Evolutionary conservation across 78 protist genomes (phyloP).

Genomic region (Cyanophora paradoxa): DNA sequence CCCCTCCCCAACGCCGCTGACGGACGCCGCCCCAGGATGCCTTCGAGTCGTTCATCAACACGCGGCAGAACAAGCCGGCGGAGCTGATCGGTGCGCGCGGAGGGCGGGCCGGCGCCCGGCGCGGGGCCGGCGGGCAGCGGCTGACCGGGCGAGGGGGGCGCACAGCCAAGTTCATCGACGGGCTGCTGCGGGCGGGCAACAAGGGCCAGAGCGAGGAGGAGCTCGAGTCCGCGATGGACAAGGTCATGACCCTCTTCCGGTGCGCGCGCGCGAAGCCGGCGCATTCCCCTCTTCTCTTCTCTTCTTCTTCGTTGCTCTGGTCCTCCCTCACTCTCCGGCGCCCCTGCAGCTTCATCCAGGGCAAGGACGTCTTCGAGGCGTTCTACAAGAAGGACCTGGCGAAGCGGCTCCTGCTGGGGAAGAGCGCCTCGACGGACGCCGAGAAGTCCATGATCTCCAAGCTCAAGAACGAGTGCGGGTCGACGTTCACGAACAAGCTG

Average conservation of each 20-base stretch:
- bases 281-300: no score
- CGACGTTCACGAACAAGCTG: conserved; percentile 72
- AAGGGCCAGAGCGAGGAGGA: conserved; percentile 31
- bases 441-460: conserved; percentile 81
- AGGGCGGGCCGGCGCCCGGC: no score
- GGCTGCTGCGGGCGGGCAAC: conserved; percentile 43
- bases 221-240: conserved; percentile 41
- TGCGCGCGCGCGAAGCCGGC: no score
- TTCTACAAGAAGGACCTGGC: conserved; percentile 88
- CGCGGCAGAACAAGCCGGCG: conserved; percentile 60
- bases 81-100: conserved; percentile 71
- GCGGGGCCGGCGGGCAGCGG: no score
- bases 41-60: conserved; percentile 71
- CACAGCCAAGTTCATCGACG: conserved; percentile 77
- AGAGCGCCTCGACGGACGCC: conserved; percentile 65
- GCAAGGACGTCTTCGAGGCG: conserved; percentile 95
- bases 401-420: conserved; percentile 77
- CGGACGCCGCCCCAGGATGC: no score
- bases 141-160: no score
- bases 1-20: no score
- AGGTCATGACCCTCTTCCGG: conserved; percentile 70
- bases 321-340: neutral
- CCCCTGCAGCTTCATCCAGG: conserved; percentile 36
- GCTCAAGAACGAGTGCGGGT: conserved; percentile 86
- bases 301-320: no score